Evolutionary conservation across 2,329 filamentous ascomycete genomes (phyloP).

Genomic region (Colletotrichum endophyticum): DNA sequence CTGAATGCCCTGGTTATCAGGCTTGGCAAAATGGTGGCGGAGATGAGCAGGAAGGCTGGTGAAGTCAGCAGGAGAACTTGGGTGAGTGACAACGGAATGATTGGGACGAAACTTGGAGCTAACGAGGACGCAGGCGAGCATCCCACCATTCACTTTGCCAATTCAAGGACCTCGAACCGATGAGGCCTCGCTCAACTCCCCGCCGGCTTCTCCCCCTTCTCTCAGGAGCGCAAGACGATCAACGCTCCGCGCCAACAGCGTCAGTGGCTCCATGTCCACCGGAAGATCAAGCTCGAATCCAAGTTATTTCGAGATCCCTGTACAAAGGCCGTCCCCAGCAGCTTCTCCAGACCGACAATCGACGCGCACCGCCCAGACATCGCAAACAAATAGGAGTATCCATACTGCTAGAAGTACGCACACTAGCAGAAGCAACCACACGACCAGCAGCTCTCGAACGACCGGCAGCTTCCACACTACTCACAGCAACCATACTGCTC

Average conservation of each 20-base stretch:
- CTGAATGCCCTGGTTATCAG: conserved; percentile 74
- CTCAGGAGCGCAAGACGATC: conserved; percentile 15
- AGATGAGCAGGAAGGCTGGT: conserved; percentile 86
- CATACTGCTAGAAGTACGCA: conserved; percentile 7
- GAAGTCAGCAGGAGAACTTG: conserved; percentile 80
- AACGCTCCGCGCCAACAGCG: conserved; percentile 16
- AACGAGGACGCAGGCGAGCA: conserved; percentile 14
- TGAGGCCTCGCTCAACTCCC: conserved; percentile 23
- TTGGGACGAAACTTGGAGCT: neutral
- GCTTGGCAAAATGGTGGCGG: conserved; percentile 77
- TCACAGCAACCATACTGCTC: neutral
- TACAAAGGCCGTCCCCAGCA: conserved; percentile 3
- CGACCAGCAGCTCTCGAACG: neutral
- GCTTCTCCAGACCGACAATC: conserved; percentile 11
- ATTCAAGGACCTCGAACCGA: conserved; percentile 22
- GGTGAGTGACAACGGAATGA: conserved; percentile 53
- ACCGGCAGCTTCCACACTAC: neutral
- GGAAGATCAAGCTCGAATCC: conserved; percentile 17
- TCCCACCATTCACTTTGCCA: conserved; percentile 23
- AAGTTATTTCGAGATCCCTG: conserved; percentile 28
- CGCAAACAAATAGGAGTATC: neutral
- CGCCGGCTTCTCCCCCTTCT: conserved; percentile 27
- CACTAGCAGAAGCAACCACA: conserved; percentile 8
- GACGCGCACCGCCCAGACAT: neutral
- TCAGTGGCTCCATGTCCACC: conserved; percentile 16